A percentile compares a stretch with the other conserved stretches of the same genome.
phyloP scores from a whole-genome alignment of 108 stramenopile species.

The Chaetoceros tenuissimus region DNA sequence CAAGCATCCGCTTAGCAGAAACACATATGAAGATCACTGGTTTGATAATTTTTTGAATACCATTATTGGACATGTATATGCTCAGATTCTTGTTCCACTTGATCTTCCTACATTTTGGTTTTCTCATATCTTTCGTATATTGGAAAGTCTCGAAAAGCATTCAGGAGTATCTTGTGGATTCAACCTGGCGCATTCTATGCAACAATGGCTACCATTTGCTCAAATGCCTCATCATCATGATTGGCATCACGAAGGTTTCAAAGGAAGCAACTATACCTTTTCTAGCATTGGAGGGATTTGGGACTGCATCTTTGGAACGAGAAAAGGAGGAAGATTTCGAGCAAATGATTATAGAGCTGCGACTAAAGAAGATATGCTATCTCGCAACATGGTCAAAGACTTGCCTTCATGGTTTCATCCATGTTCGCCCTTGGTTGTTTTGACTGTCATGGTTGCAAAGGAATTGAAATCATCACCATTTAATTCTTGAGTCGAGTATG shows the following conservation, averaged over 20 bases:
- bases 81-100: constrained; percentile 13
- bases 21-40: constrained; percentile 24
- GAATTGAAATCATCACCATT: no score
- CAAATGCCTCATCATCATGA: constrained; percentile 29
- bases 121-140: constrained; percentile 12
- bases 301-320: constrained; percentile 13
- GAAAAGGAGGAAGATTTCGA: constrained; percentile 7
- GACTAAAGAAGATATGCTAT: not conserved
- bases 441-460: not conserved
- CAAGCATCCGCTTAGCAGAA: constrained; percentile 13
- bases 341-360: not conserved
- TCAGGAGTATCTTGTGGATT: constrained; percentile 4
- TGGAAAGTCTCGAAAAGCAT: constrained; percentile 18
- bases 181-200: constrained; percentile 5
- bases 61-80: constrained; percentile 7
- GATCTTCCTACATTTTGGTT: constrained; percentile 5
- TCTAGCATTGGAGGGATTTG: constrained; percentile 13
- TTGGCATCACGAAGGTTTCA: constrained; percentile 26
- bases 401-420: constrained; percentile 4
- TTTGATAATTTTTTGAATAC: constrained; percentile 14
- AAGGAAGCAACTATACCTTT: constrained; percentile 19
- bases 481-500: no score
- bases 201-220: constrained; percentile 11
- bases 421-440: constrained; percentile 1
- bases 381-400: not conserved